Base-by-base conservation (phyloP, 2,329 filamentous ascomycete species). In the Zymoseptoria pseudotritici region DNA sequence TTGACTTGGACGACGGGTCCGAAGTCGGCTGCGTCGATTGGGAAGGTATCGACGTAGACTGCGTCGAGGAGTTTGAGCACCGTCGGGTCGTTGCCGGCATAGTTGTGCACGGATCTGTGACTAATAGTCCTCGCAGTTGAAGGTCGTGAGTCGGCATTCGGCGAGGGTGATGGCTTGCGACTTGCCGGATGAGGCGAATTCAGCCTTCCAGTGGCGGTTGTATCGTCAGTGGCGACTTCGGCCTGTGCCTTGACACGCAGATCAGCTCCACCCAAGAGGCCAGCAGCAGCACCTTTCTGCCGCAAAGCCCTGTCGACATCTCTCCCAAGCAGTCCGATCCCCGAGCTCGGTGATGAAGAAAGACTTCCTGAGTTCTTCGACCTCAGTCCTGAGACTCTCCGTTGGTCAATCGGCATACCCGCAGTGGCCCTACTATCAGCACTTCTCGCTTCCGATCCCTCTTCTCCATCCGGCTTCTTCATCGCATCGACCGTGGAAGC, bases 1-100 rank as follows among this genome's bases (percentile, higher is more conserved):
- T 84, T 85, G 4, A 88, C 85, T 56, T 87, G 86, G 29, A 96
- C 87, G 69, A 88, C 82, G 0, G 92, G 92, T 0, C 94, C 94
- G 72, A 97, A 80, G 63, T 87, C 85, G 56, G 83, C 79, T 50
- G 83, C 74, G 63, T 85, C 83, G 0, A 80, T 78, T 1, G 84
- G 83, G 62, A 84, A 85, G 60, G 82, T 84, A 60, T 86, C 83
- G 0, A 82, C 80, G 70, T 93, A 97, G 77, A 97, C 91, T 4
- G 88, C 85, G 71, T 97, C 90, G 3, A 99, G 73, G n/a, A 87
- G 75, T 60, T 79, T 83, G 54, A 87, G 71, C 6, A 87, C 79
- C 3, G 79, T 81, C 0, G 84, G 84, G 64, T 87, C 83, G 61
- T 89, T 91, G 1, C 94, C 94, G 52, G 85, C 82, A 71, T 99